phyloP scores from a whole-genome alignment of 2,329 filamentous ascomycete genomes.

The Sporothrix variecibatus region DNA sequence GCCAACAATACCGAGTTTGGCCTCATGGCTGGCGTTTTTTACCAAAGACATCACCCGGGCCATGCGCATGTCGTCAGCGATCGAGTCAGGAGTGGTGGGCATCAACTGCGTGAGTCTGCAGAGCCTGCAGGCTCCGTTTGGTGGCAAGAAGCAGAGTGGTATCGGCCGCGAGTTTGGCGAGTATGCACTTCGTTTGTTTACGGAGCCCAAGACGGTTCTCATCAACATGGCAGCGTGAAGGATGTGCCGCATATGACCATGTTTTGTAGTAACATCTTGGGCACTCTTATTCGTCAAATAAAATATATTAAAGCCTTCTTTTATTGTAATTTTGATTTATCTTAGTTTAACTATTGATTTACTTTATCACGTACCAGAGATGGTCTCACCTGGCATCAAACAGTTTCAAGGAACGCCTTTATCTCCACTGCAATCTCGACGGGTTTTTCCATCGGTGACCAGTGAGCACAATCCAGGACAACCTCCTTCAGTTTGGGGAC shows the following conservation, averaged over 20 bases:
- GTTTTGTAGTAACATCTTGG: no score
- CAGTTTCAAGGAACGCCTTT: not conserved
- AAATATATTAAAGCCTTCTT: not conserved
- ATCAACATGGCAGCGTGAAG: slow-evolving; percentile 1
- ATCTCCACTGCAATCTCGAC: slow-evolving; percentile 31
- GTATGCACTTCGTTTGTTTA: slow-evolving; percentile 12
- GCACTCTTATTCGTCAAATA: no score
- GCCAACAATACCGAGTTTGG: slow-evolving; percentile 57
- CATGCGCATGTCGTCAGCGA: slow-evolving; percentile 43
- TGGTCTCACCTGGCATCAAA: not conserved
- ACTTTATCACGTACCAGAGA: no score
- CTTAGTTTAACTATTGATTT: no score
- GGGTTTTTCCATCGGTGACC: slow-evolving; percentile 38
- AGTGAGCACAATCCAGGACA: slow-evolving; percentile 36
- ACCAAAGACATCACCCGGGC: slow-evolving; percentile 48
- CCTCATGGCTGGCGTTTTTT: slow-evolving; percentile 51
- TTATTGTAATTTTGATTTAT: no score
- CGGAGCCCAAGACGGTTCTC: slow-evolving; percentile 9
- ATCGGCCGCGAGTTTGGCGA: slow-evolving; percentile 39
- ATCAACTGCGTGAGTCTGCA: slow-evolving; percentile 47
- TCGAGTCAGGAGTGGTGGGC: slow-evolving; percentile 57
- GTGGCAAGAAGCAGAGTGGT: slow-evolving; percentile 43
- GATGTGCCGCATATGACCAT: not conserved
- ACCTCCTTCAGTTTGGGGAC: slow-evolving; percentile 34
- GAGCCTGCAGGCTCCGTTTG: slow-evolving; percentile 37